Conservation (phyloP, 495 filamentous ascomycete genomes). For the Xanthoparmelia taractica region DNA sequence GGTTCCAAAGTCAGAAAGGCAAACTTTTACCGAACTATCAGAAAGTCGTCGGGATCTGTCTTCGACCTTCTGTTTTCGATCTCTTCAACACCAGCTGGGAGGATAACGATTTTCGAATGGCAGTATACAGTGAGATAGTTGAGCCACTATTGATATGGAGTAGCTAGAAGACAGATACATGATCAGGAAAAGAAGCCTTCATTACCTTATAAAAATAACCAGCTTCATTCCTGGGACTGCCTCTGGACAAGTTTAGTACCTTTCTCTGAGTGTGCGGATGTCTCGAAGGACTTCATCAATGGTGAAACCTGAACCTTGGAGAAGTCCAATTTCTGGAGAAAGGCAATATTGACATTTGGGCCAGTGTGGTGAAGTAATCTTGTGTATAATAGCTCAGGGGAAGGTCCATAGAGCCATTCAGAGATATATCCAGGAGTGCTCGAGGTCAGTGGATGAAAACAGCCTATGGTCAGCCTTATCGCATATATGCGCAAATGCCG, state of each 20-base stretch:
- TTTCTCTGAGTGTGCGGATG: too few species aligned
- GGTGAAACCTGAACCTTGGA: too few species aligned
- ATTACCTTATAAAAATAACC: neutral
- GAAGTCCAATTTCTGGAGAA: too few species aligned
- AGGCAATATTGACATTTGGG: too few species aligned
- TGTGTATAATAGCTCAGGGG: too few species aligned
- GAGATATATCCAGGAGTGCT: too few species aligned
- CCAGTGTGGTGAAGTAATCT: too few species aligned
- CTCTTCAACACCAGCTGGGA: conserved; percentile 7
- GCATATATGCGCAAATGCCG: neutral
- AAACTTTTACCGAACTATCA: conserved; percentile 11
- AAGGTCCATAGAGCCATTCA: too few species aligned
- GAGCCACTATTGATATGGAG: neutral
- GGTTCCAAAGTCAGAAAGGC: conserved; percentile 8
- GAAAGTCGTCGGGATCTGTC: conserved; percentile 10
- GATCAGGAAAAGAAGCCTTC: neutral
- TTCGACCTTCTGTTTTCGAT: neutral
- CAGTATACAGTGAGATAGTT: neutral
- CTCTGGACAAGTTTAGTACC: neutral
- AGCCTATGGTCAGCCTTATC: neutral
- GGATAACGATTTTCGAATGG: neutral
- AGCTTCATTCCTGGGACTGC: neutral
- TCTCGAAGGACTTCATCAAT: too few species aligned
- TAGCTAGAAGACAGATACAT: neutral
- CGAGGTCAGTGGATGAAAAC: too few species aligned